Percentiles rank a stretch among this genome's conserved stretches.
Evolutionary conservation across 352 stramenopile genomes (phyloP).

Genomic region (Phytophthora citricola): DNA sequence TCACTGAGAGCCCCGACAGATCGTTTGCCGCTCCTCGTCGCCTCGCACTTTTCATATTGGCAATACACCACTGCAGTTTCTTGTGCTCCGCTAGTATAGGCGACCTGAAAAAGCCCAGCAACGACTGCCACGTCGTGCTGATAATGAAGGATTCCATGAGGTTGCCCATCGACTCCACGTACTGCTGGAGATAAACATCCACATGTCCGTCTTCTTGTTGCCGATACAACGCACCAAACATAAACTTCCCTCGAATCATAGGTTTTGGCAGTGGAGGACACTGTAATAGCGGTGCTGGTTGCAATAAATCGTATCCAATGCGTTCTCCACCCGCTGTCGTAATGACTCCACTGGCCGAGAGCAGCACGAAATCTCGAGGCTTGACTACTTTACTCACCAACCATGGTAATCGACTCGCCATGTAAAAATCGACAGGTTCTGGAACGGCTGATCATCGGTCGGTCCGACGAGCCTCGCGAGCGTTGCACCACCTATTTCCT

Average conservation of each 20-base stretch:
- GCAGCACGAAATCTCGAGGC: constrained; percentile 50
- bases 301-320: constrained; percentile 63
- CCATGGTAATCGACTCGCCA: constrained; percentile 41
- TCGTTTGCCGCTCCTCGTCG: constrained; percentile 24
- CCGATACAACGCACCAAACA: constrained; percentile 44
- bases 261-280: constrained; percentile 30
- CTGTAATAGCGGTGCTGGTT: constrained; percentile 48
- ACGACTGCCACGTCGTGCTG: constrained; percentile 29
- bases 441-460: constrained; percentile 43
- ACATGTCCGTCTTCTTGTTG: constrained; percentile 37
- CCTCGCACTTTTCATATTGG: constrained; percentile 34
- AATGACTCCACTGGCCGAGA: constrained; percentile 50
- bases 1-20: constrained; percentile 16
- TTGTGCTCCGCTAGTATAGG: constrained; percentile 36
- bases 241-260: constrained; percentile 43
- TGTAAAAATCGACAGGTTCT: constrained; percentile 54
- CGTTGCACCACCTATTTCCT: constrained; percentile 44
- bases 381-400: constrained; percentile 46
- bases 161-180: constrained; percentile 33
- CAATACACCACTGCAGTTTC: constrained; percentile 43
- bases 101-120: constrained; percentile 32
- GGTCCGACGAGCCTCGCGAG: constrained; percentile 56
- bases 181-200: constrained; percentile 46
- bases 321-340: constrained; percentile 44
- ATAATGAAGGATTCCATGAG: constrained; percentile 36